These are phyloP conservation scores for Vigna hirtella DNA, from an alignment of 306 rosid genomes.

Conservation along the genomic window DNA sequence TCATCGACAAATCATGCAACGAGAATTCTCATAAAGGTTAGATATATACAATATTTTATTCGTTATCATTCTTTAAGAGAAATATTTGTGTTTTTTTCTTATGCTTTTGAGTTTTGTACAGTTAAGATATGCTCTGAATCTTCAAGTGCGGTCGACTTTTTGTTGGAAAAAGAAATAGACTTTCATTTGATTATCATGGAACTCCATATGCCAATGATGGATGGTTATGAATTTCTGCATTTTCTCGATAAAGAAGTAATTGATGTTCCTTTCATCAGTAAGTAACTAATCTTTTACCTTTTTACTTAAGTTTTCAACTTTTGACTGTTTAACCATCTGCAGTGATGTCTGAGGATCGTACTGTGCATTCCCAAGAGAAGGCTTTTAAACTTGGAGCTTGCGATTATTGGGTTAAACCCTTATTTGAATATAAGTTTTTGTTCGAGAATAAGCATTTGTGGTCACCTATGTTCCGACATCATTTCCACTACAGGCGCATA, in stretches of 20 bases:
- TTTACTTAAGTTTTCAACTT: not conserved
- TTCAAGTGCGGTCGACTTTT: constrained; percentile 54
- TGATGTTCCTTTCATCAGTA: constrained; percentile 72
- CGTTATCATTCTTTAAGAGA: too few relatives aligned
- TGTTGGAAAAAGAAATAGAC: constrained; percentile 51
- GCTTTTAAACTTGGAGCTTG: constrained; percentile 64
- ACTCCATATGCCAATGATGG: constrained; percentile 68
- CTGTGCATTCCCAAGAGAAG: constrained; percentile 48
- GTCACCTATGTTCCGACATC: too few relatives aligned
- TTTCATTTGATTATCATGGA: constrained; percentile 68
- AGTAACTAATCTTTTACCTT: constrained; percentile 24
- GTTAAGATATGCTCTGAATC: constrained; percentile 56
- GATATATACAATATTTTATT: too few relatives aligned
- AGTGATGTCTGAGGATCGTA: constrained; percentile 74
- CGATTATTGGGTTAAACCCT: constrained; percentile 68
- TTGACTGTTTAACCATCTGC: not conserved
- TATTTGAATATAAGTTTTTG: too few relatives aligned
- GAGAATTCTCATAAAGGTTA: too few relatives aligned
- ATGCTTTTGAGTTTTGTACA: too few relatives aligned
- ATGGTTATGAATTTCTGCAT: constrained; percentile 63
- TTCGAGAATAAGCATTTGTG: too few relatives aligned
- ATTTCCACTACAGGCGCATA: too few relatives aligned
- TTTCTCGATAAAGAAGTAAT: constrained; percentile 50
- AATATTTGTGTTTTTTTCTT: too few relatives aligned
- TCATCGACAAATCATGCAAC: too few relatives aligned